Conservation (phyloP, 148 eudicot species). For the Fagopyrum tataricum region DNA sequence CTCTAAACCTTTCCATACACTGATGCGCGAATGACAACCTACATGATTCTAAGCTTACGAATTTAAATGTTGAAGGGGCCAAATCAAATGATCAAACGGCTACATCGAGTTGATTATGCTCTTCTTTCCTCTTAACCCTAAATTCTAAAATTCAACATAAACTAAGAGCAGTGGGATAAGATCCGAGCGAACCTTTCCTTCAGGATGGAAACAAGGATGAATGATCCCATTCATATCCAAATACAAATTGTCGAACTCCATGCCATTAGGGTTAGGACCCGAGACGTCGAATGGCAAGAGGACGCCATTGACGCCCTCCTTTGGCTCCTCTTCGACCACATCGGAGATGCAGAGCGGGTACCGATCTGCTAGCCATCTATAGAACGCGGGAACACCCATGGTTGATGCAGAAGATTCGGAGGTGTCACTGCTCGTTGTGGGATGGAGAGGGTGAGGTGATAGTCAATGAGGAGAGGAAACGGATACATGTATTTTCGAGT, state of each 20-base stretch:
- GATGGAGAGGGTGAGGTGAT: neutral
- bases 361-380: conserved; percentile 86
- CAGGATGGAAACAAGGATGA: conserved; percentile 95
- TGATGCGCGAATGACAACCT: neutral
- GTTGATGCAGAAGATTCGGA: neutral
- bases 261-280: conserved; percentile 72
- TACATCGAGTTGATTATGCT: neutral
- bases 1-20: neutral
- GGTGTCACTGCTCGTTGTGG: neutral
- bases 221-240: conserved; percentile 94
- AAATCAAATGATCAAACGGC: neutral
- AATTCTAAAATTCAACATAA: neutral
- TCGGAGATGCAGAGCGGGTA: conserved; percentile 64
- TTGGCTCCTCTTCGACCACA: conserved; percentile 67
- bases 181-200: conserved; percentile 45
- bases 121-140: neutral
- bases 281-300: conserved; percentile 41
- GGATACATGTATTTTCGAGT: no score
- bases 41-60: neutral
- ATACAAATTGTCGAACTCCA: conserved; percentile 78
- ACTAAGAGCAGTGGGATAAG: neutral
- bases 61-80: neutral
- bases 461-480: neutral
- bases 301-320: conserved; percentile 28
- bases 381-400: conserved; percentile 96